Conservation (phyloP, 1,284 basidiomycete species). For the Sphagnurus paluster region DNA sequence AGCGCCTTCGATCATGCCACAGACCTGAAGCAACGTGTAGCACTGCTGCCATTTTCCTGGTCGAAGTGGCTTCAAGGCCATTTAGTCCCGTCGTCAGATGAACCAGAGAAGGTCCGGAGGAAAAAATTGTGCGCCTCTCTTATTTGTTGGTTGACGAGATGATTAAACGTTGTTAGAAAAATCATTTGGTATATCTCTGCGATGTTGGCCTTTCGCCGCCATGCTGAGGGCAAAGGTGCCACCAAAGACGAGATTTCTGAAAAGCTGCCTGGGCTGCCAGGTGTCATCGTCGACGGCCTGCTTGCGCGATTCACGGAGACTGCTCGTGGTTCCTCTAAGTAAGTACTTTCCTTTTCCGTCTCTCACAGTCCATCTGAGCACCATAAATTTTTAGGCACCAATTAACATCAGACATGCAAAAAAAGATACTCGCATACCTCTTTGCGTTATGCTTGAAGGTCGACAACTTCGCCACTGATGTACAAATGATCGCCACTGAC, state of each 20-base stretch:
- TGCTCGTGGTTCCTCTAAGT: slow-evolving; percentile 63
- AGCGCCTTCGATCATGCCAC: slow-evolving; percentile 52
- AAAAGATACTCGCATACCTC: slow-evolving; percentile 74
- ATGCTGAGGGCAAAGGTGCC: slow-evolving; percentile 39
- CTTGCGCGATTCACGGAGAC: slow-evolving; percentile 81
- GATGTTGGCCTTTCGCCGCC: slow-evolving; percentile 69
- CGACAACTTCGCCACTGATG: slow-evolving; percentile 76
- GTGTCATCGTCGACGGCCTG: slow-evolving; percentile 70
- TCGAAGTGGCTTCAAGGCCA: slow-evolving; percentile 73
- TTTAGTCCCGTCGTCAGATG: slow-evolving; percentile 31
- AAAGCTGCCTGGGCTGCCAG: slow-evolving; percentile 60
- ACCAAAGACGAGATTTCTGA: slow-evolving; percentile 53
- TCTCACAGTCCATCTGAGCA: background rate
- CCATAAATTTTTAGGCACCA: slow-evolving; percentile 44
- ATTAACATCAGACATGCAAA: slow-evolving; percentile 70
- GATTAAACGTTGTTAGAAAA: slow-evolving; percentile 47
- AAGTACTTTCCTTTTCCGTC: slow-evolving; percentile 22
- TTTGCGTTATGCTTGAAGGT: slow-evolving; percentile 78
- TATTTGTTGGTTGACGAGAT: background rate
- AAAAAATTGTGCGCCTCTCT: slow-evolving; percentile 49
- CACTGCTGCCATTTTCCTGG: slow-evolving; percentile 59
- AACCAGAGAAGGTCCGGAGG: slow-evolving; percentile 49
- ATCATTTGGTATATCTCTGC: slow-evolving; percentile 77
- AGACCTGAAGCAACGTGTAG: slow-evolving; percentile 49
- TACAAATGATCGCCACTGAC: slow-evolving; percentile 68